phyloP scores from a whole-genome alignment of 2,329 filamentous ascomycete species.

The Fusarium sp. region DNA sequence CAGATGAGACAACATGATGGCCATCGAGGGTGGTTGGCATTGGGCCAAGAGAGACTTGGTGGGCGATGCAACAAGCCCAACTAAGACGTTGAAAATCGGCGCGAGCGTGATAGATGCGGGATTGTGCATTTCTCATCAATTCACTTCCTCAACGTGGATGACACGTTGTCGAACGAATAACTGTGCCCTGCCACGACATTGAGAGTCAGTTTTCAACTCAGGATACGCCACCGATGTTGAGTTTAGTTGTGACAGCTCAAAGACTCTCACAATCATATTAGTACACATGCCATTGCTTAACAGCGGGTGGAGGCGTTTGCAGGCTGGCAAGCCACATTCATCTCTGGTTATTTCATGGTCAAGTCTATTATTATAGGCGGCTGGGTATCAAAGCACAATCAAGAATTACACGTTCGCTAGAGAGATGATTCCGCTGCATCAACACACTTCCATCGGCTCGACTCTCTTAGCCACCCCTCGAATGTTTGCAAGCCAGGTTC shows the following conservation, averaged over 20 bases:
- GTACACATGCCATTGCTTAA: background rate
- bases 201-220: too few relatives aligned
- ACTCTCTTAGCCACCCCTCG: constrained; percentile 39
- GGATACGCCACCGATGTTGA: too few relatives aligned
- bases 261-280: background rate
- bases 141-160: background rate
- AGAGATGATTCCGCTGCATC: background rate
- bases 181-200: too few relatives aligned
- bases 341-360: too few relatives aligned
- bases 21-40: constrained; percentile 21
- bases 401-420: background rate
- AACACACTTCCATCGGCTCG: constrained; percentile 38
- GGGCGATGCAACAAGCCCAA: constrained; percentile 18
- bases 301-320: background rate
- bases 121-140: background rate
- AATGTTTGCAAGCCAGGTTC: constrained; percentile 30
- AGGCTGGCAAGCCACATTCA: too few relatives aligned
- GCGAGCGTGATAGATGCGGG: constrained; percentile 7
- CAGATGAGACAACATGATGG: constrained; percentile 18
- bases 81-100: constrained; percentile 3
- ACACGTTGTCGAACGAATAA: background rate
- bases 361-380: too few relatives aligned
- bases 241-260: background rate
- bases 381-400: too few relatives aligned
- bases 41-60: background rate